Evolutionary conservation across 176 grass and related monocot genomes (phyloP).

Genomic region (Triticum timopheevii): DNA sequence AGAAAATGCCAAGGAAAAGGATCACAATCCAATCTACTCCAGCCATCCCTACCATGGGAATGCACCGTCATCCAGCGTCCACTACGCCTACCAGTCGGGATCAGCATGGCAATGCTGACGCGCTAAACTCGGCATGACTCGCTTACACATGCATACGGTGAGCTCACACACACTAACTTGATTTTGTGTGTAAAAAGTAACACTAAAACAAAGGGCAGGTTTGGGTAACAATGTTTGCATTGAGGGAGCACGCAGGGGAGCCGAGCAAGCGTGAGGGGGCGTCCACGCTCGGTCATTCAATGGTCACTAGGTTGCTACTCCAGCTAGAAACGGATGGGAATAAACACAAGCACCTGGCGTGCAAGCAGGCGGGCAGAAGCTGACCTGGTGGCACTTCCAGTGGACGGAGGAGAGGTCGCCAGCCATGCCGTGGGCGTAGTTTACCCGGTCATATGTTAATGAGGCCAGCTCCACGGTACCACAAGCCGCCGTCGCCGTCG

Average conservation of each 20-base stretch:
- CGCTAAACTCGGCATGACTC: too few species aligned
- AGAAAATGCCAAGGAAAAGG: too few species aligned
- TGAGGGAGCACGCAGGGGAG: neutral
- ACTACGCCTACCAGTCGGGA: too few species aligned
- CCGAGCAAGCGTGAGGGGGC: neutral
- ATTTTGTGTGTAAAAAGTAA: too few species aligned
- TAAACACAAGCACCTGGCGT: neutral
- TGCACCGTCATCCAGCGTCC: too few species aligned
- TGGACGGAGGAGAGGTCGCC: neutral
- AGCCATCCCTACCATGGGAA: too few species aligned
- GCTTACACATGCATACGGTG: too few species aligned
- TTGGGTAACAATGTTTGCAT: neutral
- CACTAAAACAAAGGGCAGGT: too few species aligned
- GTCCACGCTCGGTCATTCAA: neutral
- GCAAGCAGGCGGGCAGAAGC: neutral
- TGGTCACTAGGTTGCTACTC: neutral
- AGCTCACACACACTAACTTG: too few species aligned
- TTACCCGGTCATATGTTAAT: neutral
- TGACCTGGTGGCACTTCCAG: neutral
- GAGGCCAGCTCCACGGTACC: neutral
- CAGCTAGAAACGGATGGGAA: neutral
- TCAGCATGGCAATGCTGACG: too few species aligned
- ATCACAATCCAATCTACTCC: neutral
- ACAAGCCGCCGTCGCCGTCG: too few species aligned
- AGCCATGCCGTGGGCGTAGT: too few species aligned